phyloP scores from a whole-genome alignment of 1,284 basidiomycete species.

The Omphalotus olearius region DNA sequence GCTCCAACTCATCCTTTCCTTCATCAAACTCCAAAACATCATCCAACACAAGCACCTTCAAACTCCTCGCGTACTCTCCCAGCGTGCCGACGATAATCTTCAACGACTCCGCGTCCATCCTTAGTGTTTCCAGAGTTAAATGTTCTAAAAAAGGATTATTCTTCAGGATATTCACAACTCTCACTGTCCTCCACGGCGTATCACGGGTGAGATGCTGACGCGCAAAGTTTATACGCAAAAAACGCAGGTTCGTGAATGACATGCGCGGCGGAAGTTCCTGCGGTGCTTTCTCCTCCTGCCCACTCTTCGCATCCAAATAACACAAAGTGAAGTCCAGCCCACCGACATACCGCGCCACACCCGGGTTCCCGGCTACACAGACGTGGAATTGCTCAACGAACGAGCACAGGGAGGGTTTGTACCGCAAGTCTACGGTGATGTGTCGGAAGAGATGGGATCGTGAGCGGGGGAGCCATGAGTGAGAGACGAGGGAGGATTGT shows the following conservation, averaged over 20 bases:
- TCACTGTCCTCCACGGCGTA: not conserved
- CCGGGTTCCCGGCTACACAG: not conserved
- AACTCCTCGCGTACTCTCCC: not conserved
- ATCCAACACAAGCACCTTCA: not conserved
- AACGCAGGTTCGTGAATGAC: not conserved
- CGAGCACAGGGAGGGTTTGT: not conserved
- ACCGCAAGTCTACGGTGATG: not conserved
- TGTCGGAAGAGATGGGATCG: conserved; percentile 7
- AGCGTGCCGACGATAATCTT: not conserved
- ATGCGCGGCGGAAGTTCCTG: not conserved
- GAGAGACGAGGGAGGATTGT: not conserved
- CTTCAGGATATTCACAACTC: not conserved
- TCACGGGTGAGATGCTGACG: not conserved
- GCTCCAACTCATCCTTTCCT: not conserved
- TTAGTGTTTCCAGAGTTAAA: not conserved
- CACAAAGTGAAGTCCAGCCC: not conserved
- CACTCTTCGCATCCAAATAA: too few species aligned
- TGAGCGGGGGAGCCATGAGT: conserved; percentile 7
- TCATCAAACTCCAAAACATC: not conserved
- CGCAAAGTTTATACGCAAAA: conserved; percentile 1
- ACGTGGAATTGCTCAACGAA: not conserved
- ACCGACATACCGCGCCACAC: not conserved
- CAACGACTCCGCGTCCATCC: not conserved
- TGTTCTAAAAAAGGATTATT: conserved; percentile 1
- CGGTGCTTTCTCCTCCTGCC: too few species aligned